Conservation (phyloP, 768 basidiomycete genomes). For the Suillus fuscotomentosus region DNA sequence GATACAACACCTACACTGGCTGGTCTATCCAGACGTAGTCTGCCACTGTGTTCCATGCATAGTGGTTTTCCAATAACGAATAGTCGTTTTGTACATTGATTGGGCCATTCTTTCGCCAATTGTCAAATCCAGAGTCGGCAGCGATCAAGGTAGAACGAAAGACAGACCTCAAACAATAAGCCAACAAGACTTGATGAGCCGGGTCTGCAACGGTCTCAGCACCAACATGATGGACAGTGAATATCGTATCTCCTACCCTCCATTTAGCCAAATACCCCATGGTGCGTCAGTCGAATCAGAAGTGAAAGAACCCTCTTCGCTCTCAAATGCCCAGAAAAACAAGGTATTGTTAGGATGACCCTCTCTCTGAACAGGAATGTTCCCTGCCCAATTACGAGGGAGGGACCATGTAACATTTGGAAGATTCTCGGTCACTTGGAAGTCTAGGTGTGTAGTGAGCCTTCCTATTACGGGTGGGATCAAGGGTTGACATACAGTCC, state of each 20-base stretch:
- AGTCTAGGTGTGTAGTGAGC: slow-evolving; percentile 40
- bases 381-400: slow-evolving; percentile 60
- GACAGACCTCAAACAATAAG: slow-evolving; percentile 58
- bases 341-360: slow-evolving; percentile 64
- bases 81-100: slow-evolving; percentile 56
- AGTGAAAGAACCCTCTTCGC: slow-evolving; percentile 54
- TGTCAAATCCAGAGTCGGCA: not conserved
- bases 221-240: not conserved
- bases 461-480: not conserved
- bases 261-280: slow-evolving; percentile 76
- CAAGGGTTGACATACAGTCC: slow-evolving; percentile 42
- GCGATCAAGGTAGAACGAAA: not conserved
- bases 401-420: slow-evolving; percentile 60
- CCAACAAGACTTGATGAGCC: slow-evolving; percentile 71
- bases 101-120: slow-evolving; percentile 58
- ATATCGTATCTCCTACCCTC: slow-evolving; percentile 45
- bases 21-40: slow-evolving; percentile 78
- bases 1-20: slow-evolving; percentile 45
- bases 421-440: slow-evolving; percentile 51
- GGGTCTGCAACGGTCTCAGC: slow-evolving; percentile 39
- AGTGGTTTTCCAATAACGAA: slow-evolving; percentile 46
- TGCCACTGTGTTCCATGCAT: slow-evolving; percentile 57
- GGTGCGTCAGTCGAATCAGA: slow-evolving; percentile 42
- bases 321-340: slow-evolving; percentile 67
- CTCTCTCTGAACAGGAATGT: slow-evolving; percentile 56